Base-by-base conservation (phyloP, 139 green algal species). In the Volvox reticuliferus region DNA sequence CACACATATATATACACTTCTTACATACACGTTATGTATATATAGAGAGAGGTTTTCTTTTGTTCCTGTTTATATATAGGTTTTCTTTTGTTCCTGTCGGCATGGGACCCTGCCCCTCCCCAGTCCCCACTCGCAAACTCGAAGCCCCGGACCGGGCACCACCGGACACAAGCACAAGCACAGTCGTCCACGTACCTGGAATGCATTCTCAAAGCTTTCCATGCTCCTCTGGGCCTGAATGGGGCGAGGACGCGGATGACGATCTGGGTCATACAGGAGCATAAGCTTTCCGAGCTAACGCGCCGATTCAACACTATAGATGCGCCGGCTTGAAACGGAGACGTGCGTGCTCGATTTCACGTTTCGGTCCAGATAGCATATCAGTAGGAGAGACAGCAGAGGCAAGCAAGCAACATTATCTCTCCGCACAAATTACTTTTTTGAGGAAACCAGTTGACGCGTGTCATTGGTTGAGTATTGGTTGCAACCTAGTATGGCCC, bases 171-270 rank as follows among this genome's bases (percentile, higher is more conserved):
- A n/a, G 22, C 71, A 33, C 22, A n/a, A 37, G 14, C 33, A 14
- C 2, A 30, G 20, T 21, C 33, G 32, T 36, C 12, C 21, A 22
- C 93, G 18, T 55, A 95, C 93, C 90, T 91, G 62, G 28, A 96
- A 93, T 0, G 91, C 92, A 33, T 83, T 87, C 28, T 93, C 87
- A 44, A 95, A 79, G 14, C 89, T 36, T 61, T 92, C 75, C 61
- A 88, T 93, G 67, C 75, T 85, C 35, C 94, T 78, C 35, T 86
- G 83, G 13, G 93, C 88, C 94, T 96, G 91, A 81, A n/a, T 55
- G 26, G 44, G 2, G 35, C 18, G 30, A 5, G 37, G 28, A 16
- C 1, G 37, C 1, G 78, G 78, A 16, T 68, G 78, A 82, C 3
- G 20, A 35, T 12, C 32, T 32, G 37, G 78, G 65, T 73, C 65